Conservation (phyloP, 2,329 filamentous ascomycete genomes). For the Allantophomopsis lycopodina region DNA sequence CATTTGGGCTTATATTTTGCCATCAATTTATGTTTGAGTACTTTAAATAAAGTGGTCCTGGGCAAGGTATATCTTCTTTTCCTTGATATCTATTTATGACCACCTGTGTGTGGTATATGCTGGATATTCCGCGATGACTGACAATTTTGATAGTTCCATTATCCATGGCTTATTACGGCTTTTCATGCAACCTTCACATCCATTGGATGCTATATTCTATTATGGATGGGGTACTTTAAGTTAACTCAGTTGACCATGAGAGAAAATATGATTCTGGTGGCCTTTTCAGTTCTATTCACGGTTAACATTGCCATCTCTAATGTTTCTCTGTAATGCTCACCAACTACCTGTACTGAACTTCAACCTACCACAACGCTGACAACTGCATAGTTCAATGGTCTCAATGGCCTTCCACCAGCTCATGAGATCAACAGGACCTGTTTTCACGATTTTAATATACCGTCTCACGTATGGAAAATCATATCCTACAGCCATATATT, state of each 20-base stretch:
- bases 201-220: slow-evolving; percentile 37
- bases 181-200: slow-evolving; percentile 43
- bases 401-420: slow-evolving; percentile 56
- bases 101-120: too few relatives aligned
- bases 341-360: neutral
- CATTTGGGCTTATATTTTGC: too few relatives aligned
- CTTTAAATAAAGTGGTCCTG: too few relatives aligned
- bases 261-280: slow-evolving; percentile 39
- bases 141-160: slow-evolving; percentile 29
- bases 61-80: too few relatives aligned
- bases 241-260: slow-evolving; percentile 34
- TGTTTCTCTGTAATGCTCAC: slow-evolving; percentile 34
- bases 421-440: slow-evolving; percentile 44
- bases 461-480: slow-evolving; percentile 37
- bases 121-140: too few relatives aligned
- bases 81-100: too few relatives aligned
- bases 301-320: slow-evolving; percentile 53
- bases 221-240: slow-evolving; percentile 35
- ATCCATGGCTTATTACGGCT: slow-evolving; percentile 46
- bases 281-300: slow-evolving; percentile 47
- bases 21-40: too few relatives aligned
- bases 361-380: neutral
- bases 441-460: slow-evolving; percentile 49
- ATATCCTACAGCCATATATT: slow-evolving; percentile 41
- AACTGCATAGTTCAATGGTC: slow-evolving; percentile 29